A percentile compares a stretch with the other conserved stretches of the same genome.
phyloP scores from a whole-genome alignment of 108 stramenopile species.

The Nitzschia putrida region DNA sequence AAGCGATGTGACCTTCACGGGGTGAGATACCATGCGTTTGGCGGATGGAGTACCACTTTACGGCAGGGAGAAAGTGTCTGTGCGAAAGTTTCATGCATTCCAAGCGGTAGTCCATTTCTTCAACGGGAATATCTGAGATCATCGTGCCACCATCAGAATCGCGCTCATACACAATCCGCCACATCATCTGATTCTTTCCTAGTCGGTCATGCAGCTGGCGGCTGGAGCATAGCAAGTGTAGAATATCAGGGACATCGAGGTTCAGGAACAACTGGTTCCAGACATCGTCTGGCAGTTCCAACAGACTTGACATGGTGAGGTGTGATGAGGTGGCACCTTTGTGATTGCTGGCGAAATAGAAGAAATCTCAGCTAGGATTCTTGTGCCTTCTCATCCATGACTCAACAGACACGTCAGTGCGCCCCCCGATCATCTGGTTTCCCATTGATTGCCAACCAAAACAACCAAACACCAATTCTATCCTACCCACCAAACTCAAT shows the following conservation, averaged over 20 bases:
- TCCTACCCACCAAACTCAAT: too few species aligned
- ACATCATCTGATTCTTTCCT: slow-evolving; percentile 36
- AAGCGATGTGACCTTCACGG: slow-evolving; percentile 55
- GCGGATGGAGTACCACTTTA: slow-evolving; percentile 36
- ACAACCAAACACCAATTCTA: too few species aligned
- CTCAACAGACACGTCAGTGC: too few species aligned
- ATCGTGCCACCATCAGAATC: slow-evolving; percentile 4
- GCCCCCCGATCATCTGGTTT: too few species aligned
- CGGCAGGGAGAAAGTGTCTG: slow-evolving; percentile 23
- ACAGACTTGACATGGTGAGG: slow-evolving; percentile 8
- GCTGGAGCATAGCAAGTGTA: slow-evolving; percentile 42
- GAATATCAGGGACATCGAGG: slow-evolving; percentile 39
- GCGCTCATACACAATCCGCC: slow-evolving; percentile 27
- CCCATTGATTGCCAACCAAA: too few species aligned
- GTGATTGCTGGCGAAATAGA: too few species aligned
- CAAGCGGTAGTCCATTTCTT: not conserved
- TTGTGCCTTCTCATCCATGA: too few species aligned
- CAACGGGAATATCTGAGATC: not conserved
- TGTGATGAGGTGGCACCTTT: too few species aligned
- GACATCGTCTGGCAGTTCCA: slow-evolving; percentile 42
- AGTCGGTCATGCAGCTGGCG: slow-evolving; percentile 24
- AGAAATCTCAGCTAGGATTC: too few species aligned
- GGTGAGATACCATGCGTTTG: slow-evolving; percentile 8
- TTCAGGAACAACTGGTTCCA: slow-evolving; percentile 27
- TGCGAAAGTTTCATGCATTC: slow-evolving; percentile 33